Percentiles rank a stretch among this genome's conserved stretches.
These are phyloP conservation scores for Tylopilus sp. DNA, from an alignment of 768 basidiomycete species.

Conservation along the genomic window DNA sequence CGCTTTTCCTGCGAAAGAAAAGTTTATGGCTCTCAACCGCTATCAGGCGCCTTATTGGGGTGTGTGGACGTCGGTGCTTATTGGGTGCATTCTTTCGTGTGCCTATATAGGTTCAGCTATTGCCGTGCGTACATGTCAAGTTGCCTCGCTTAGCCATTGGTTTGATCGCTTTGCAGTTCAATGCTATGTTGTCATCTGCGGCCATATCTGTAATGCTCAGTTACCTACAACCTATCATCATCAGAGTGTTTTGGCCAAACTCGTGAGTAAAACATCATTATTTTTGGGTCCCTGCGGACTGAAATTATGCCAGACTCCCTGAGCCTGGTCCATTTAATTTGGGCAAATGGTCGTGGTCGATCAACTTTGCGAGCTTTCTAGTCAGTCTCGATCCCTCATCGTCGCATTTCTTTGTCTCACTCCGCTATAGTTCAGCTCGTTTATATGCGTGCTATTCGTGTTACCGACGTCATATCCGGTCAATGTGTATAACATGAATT, in stretches of 20 bases:
- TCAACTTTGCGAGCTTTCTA: conserved; percentile 47
- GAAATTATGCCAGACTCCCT: conserved; percentile 34
- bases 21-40: conserved; percentile 49
- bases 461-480: conserved; percentile 54
- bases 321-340: conserved; percentile 50
- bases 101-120: conserved; percentile 56
- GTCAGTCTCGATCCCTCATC: conserved; percentile 27
- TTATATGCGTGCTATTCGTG: conserved; percentile 54
- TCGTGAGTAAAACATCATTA: conserved; percentile 32
- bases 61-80: conserved; percentile 51
- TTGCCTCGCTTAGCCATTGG: not conserved
- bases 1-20: conserved; percentile 44
- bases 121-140: conserved; percentile 38
- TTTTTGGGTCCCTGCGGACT: not conserved
- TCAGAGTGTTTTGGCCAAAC: conserved; percentile 54
- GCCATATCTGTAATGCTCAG: conserved; percentile 57
- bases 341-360: conserved; percentile 49
- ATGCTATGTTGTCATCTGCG: conserved; percentile 53
- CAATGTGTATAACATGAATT: conserved; percentile 52
- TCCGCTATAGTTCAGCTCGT: conserved; percentile 42
- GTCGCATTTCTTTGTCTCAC: not conserved
- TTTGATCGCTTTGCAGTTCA: conserved; percentile 35
- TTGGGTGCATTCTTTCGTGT: conserved; percentile 53
- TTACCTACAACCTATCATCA: conserved; percentile 55
- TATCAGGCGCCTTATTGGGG: conserved; percentile 54